Evolutionary conservation across 1,284 basidiomycete genomes (phyloP), one percentile per base, ranked within the genome.

Genomic region (Inonotus obliquus): DNA sequence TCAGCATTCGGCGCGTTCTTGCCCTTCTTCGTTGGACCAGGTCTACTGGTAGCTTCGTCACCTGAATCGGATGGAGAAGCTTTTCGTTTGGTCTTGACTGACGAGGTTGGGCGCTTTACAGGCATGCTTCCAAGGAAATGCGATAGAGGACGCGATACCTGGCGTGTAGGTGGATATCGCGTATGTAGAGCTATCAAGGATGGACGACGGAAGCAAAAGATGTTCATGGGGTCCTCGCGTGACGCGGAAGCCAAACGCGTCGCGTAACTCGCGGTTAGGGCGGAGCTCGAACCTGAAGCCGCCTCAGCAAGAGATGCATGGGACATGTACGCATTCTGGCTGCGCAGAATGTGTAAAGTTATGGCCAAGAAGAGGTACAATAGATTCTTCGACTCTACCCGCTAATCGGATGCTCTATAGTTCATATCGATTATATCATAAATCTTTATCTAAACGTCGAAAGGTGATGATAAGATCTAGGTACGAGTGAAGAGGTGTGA

Each of bases 41-140:
- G 44, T 37, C n/a, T 6, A n/a, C n/a, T n/a, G n/a, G n/a, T n/a
- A 21, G 21, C 49, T n/a, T 55, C 49, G 51, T 48, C 57, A 21
- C 53, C 56, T 19, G 55, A 58, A 17, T 49, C 52, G 23, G 49
- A n/a, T 37, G 39, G 11, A 6, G 62, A 48, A 9, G 57, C 52
- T 14, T 63, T 63, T 11, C 57, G 62, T 51, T 63, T 63, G 29
- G 27, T 63, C 35, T 63, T 63, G 29, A 32, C 59, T 4, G 56
- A 58, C 21, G 52, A 47, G 2, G 57, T n/a, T 7, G 54, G 9
- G 27, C 48, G 49, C 19, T 63, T 59, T n/a, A 57, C 29, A 54
- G 62, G 41, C 62, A 63, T 63, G 9, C n/a, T 35, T 32, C 4
- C 4, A 7, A 11, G 7, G 13, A 11, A 17, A 17, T 13, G 14